phyloP scores from a whole-genome alignment of 495 filamentous ascomycete species.

The Alectoria sarmentosa region DNA sequence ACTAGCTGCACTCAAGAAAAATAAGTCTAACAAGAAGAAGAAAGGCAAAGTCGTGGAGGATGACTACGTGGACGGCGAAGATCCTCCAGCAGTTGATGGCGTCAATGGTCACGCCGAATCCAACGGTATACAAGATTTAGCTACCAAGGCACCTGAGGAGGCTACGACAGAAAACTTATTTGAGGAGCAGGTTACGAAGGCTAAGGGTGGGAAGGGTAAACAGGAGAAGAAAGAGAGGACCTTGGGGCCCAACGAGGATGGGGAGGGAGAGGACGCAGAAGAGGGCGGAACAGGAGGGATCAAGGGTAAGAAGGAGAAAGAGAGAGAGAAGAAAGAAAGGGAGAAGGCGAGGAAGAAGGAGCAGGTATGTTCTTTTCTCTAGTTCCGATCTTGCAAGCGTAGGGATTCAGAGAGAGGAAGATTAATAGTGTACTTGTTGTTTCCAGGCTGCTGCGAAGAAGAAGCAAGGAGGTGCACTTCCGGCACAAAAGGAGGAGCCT shows the following conservation, averaged over 20 bases:
- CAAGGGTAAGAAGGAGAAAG: slow-evolving; percentile 94
- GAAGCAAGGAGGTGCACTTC: slow-evolving; percentile 43
- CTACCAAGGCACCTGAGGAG: slow-evolving; percentile 73
- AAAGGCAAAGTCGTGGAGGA: slow-evolving; percentile 64
- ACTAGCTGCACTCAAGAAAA: slow-evolving; percentile 82
- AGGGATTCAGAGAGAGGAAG: background rate
- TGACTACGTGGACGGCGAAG: slow-evolving; percentile 69
- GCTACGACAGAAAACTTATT: slow-evolving; percentile 82
- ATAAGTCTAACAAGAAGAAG: slow-evolving; percentile 85
- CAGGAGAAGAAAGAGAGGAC: slow-evolving; percentile 26
- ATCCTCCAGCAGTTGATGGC: slow-evolving; percentile 41
- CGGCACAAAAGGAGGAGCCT: slow-evolving; percentile 47
- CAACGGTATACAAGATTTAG: slow-evolving; percentile 37
- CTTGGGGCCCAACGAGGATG: slow-evolving; percentile 33
- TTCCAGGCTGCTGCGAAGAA: slow-evolving; percentile 58
- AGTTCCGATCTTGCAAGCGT: background rate
- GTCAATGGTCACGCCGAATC: slow-evolving; percentile 30
- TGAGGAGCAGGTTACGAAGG: slow-evolving; percentile 63
- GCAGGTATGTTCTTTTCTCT: slow-evolving; percentile 46
- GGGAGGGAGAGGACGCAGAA: slow-evolving; percentile 46
- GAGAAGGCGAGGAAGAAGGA: slow-evolving; percentile 94
- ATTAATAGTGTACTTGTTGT: slow-evolving; percentile 12
- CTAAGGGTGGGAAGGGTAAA: slow-evolving; percentile 49
- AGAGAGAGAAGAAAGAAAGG: slow-evolving; percentile 87
- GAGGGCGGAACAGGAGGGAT: slow-evolving; percentile 49